phyloP scores from a whole-genome alignment of 768 basidiomycete genomes.

The Cystofilobasidium ferigula region DNA sequence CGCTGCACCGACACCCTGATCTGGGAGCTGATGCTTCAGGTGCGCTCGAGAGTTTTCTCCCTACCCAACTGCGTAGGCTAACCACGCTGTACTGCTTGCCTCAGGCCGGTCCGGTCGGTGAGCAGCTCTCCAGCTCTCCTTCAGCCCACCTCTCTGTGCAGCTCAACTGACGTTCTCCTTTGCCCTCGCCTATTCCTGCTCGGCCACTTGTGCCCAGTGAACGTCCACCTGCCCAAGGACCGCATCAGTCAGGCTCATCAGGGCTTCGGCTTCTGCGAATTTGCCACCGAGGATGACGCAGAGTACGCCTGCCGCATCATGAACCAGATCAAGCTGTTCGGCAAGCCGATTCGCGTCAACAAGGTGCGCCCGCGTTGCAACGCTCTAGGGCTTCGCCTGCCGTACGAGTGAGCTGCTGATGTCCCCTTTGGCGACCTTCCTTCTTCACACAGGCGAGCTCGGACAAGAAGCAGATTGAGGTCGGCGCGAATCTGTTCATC shows the following conservation, averaged over 20 bases:
- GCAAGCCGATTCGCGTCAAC: slow-evolving; percentile 96
- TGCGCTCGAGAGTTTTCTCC: background rate
- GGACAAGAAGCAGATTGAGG: slow-evolving; percentile 94
- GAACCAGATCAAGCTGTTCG: slow-evolving; percentile 99
- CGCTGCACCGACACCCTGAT: slow-evolving; percentile 83
- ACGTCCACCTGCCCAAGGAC: slow-evolving; percentile 96
- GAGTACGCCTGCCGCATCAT: slow-evolving; percentile 99
- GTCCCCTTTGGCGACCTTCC: background rate
- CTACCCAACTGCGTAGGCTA: background rate
- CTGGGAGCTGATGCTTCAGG: slow-evolving; percentile 85
- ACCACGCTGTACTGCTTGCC: background rate
- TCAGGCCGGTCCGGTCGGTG: slow-evolving; percentile 96
- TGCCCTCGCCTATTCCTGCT: background rate
- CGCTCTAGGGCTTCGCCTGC: background rate
- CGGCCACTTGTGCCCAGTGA: slow-evolving; percentile 47
- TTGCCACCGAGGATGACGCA: slow-evolving; percentile 95
- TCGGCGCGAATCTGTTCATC: slow-evolving; percentile 94
- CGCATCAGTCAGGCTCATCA: slow-evolving; percentile 97
- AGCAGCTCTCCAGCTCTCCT: slow-evolving; percentile 38
- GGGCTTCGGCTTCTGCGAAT: slow-evolving; percentile 99
- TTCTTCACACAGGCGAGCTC: slow-evolving; percentile 83
- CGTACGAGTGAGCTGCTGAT: background rate
- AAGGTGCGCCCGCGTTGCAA: slow-evolving; percentile 54
- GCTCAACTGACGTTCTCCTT: background rate
- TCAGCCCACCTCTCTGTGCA: background rate